Evolutionary conservation across 495 filamentous ascomycete species (phyloP), one percentile per base, ranked within the genome.

Genomic region (Penicillium crystallinum): DNA sequence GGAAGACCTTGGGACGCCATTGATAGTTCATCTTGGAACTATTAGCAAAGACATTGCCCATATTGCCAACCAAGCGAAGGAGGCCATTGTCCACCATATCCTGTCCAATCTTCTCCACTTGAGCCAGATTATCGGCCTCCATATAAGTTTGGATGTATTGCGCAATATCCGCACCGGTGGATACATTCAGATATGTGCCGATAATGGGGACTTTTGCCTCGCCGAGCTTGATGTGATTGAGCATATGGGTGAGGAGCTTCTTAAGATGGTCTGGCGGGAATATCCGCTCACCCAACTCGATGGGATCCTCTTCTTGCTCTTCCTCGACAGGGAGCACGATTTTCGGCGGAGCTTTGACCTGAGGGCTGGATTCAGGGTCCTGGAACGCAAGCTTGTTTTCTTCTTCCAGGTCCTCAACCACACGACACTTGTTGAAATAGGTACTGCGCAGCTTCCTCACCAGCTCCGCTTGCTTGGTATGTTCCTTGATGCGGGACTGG

Each of bases 331-430:
- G 78, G 21, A 89, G 64, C 44, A 85, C 77, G 38, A 84, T 80
- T 54, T 81, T 83, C 6, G 84, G 84, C 1, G 81, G 73, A n/a
- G 62, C 53, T 41, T 72, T 68, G 40, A 55, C 35, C 54, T 75
- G 75, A 8, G 78, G 79, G 57, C 78, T 82, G 4, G 61, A 61
- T 27, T 87, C 83, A 2, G 91, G 90, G 54, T 89, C 89, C 63
- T 97, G 90, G 66, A 97, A 97, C 27, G 90, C 91, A 11, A 99
- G 81, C 70, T 97, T 97, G 64, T 96, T 96, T 78, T 99, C 93
- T 70, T 99, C 93, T 61, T 97, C 95, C 47, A 97, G 69, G 63
- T 99, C 93, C 68, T 99, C 93, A 6, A 97, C 85, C 37, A 95
- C 80, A 39, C 93, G 87, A 62, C 93, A 99, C 71, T 97, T 97